A percentile compares a stretch with the other conserved stretches of the same genome.
Conservation (phyloP, 140 eudicot species). For the Stevia rebaudiana region DNA sequence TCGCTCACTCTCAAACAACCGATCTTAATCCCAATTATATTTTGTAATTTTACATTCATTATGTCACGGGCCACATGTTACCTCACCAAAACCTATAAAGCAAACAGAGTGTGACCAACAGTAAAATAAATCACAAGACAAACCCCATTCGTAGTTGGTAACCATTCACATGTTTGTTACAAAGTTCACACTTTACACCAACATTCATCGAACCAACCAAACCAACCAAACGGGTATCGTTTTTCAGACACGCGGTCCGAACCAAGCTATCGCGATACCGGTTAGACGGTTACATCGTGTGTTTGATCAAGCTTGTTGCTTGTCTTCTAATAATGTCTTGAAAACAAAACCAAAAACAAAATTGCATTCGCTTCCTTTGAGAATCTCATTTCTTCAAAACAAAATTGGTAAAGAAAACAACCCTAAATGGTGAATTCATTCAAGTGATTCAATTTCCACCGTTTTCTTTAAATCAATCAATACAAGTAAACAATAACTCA, state of each 20-base stretch:
- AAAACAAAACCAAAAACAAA: background rate
- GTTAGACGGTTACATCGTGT: background rate
- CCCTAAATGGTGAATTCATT: background rate
- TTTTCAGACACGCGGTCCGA: background rate
- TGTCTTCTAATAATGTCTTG: background rate
- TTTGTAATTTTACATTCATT: no score
- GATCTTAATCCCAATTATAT: no score
- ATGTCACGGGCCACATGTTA: slow-evolving; percentile 16
- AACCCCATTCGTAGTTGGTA: background rate
- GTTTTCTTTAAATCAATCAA: slow-evolving; percentile 8
- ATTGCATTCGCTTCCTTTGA: background rate
- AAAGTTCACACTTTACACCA: background rate
- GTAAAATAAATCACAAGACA: slow-evolving; percentile 15
- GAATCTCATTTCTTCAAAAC: background rate
- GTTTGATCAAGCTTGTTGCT: background rate
- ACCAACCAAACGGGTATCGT: background rate
- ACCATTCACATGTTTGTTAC: slow-evolving; percentile 19
- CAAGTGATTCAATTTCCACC: background rate
- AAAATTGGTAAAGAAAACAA: background rate
- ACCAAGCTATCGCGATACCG: background rate
- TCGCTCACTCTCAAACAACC: no score
- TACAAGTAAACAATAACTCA: slow-evolving; percentile 15
- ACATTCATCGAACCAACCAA: background rate
- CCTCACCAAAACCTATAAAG: slow-evolving; percentile 13
- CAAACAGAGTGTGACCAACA: slow-evolving; percentile 16